Percentiles rank a stretch among this genome's conserved stretches.
Conservation (phyloP, 2,329 filamentous ascomycete species). For the Microdochium paspali region DNA sequence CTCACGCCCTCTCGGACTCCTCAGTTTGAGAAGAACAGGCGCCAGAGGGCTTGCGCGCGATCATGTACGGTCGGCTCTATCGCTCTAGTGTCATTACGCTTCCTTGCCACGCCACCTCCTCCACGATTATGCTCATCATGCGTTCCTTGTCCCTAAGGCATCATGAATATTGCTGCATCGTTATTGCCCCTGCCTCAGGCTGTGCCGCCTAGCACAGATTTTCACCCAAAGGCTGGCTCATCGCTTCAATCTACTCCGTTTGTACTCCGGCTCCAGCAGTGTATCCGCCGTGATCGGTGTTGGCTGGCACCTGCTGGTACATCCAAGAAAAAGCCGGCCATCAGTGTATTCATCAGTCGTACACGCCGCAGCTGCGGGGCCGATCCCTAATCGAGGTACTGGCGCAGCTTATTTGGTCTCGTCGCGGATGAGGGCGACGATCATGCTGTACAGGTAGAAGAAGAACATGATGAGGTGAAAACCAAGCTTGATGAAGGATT, state of each 20-base stretch:
- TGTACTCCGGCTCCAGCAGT: no score
- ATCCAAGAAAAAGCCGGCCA: background rate
- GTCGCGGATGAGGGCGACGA: conserved; percentile 91
- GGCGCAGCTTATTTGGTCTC: conserved; percentile 62
- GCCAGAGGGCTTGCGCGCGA: background rate
- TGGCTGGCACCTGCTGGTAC: background rate
- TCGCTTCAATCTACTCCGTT: no score
- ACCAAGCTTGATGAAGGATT: conserved; percentile 97
- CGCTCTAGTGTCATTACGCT: no score
- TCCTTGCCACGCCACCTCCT: no score
- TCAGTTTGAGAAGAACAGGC: background rate
- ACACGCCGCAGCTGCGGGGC: background rate
- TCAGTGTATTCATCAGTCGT: background rate
- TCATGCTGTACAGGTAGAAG: conserved; percentile 99
- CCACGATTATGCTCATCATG: no score
- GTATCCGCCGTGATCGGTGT: background rate
- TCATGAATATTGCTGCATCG: background rate
- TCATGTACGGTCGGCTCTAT: no score
- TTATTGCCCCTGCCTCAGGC: conserved; percentile 5
- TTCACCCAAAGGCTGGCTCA: no score
- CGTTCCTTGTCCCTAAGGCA: background rate
- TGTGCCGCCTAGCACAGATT: no score
- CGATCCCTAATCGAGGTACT: conserved; percentile 5
- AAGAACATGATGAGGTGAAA: conserved; percentile 99
- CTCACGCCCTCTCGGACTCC: background rate